Evolutionary conservation across 371 early-diverging fungal genomes (phyloP).

Genomic region (Mucor velutinosus): DNA sequence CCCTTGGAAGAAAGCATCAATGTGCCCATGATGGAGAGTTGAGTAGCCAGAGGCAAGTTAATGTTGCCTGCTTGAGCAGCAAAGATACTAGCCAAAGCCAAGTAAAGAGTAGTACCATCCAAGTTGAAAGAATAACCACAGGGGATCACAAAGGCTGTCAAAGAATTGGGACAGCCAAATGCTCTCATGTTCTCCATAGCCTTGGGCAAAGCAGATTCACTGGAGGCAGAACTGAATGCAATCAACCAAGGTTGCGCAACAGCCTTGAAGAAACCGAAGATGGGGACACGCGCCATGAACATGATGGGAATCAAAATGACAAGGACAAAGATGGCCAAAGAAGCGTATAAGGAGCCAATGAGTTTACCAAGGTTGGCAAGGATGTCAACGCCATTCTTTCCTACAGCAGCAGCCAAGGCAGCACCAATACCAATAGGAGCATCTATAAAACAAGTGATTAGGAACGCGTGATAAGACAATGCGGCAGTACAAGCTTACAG

Average conservation of each 20-base stretch:
- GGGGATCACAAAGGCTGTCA: constrained; percentile 77
- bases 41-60: constrained; percentile 41
- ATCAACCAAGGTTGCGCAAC: constrained; percentile 71
- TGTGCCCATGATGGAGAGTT: constrained; percentile 57
- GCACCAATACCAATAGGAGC: constrained; percentile 79
- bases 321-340: constrained; percentile 62
- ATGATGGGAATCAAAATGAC: constrained; percentile 69
- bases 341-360: constrained; percentile 69
- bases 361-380: constrained; percentile 70
- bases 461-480: background rate
- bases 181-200: constrained; percentile 76
- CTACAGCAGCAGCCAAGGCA: constrained; percentile 70
- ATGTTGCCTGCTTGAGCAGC: constrained; percentile 71
- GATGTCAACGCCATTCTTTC: constrained; percentile 66
- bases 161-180: constrained; percentile 74
- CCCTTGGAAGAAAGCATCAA: constrained; percentile 82
- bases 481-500: constrained; percentile 19
- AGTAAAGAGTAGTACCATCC: constrained; percentile 81
- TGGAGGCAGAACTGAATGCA: constrained; percentile 86
- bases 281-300: constrained; percentile 58
- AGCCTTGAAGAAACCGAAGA: constrained; percentile 56
- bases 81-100: constrained; percentile 68
- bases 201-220: constrained; percentile 78
- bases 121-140: constrained; percentile 76
- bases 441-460: constrained; percentile 18